These are phyloP conservation scores for Cavenderia fasciculata DNA, from an alignment of 78 protist genomes.

Conservation along the genomic window DNA sequence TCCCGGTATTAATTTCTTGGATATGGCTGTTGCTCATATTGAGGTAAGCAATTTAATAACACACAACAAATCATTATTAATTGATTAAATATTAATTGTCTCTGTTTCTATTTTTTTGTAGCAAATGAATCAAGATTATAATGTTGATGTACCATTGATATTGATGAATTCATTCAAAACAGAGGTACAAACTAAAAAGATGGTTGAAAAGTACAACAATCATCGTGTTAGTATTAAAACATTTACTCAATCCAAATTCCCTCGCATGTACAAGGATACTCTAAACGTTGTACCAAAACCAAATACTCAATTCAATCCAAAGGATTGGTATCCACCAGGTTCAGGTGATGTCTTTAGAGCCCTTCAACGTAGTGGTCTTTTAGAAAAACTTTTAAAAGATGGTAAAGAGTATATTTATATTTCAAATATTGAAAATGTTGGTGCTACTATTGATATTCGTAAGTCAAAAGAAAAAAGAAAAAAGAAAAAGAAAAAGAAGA, in stretches of 20 bases:
- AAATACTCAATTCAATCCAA: conserved; percentile 21
- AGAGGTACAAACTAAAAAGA: conserved; percentile 78
- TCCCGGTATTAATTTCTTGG: conserved; percentile 90
- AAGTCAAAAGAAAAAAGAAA: not conserved
- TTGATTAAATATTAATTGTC: no score
- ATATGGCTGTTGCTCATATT: conserved; percentile 94
- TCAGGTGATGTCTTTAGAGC: conserved; percentile 93
- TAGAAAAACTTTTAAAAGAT: conserved; percentile 72
- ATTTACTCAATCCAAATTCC: conserved; percentile 88
- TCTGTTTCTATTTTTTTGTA: no score
- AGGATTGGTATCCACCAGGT: conserved; percentile 98
- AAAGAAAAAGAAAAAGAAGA: not conserved
- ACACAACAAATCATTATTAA: no score
- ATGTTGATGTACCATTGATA: conserved; percentile 90
- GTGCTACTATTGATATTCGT: conserved; percentile 92
- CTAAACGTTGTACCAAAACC: conserved; percentile 74
- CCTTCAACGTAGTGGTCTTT: conserved; percentile 77
- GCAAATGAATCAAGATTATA: conserved; percentile 72
- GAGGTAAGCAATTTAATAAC: conserved; percentile 25
- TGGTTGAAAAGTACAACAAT: conserved; percentile 74
- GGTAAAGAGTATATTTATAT: conserved; percentile 95
- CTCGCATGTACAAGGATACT: conserved; percentile 89
- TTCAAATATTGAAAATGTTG: conserved; percentile 98
- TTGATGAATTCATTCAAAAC: conserved; percentile 98
- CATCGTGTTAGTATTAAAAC: conserved; percentile 74